These are phyloP conservation scores for Russula ochroleuca DNA, from an alignment of 768 basidiomycete genomes.

Conservation along the genomic window DNA sequence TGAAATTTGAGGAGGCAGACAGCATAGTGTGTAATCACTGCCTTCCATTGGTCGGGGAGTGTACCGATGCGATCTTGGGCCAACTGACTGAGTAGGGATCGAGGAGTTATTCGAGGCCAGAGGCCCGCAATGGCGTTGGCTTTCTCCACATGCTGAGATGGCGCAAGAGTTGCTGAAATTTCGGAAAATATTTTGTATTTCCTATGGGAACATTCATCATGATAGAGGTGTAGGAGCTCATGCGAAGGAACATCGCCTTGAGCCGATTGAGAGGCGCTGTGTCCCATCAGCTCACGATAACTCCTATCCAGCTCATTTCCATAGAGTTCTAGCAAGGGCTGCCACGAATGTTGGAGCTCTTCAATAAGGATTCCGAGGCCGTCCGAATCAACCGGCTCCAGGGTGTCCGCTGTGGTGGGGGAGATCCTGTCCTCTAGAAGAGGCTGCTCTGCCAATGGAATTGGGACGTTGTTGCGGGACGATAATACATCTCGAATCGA, in stretches of 20 bases:
- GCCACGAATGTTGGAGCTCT: neutral
- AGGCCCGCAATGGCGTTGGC: neutral
- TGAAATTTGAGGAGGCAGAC: constrained; percentile 3
- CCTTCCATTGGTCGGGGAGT: constrained; percentile 6
- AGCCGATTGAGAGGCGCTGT: neutral
- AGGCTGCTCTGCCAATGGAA: neutral
- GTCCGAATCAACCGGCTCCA: neutral
- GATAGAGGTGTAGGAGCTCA: neutral
- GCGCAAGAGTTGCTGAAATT: constrained; percentile 4
- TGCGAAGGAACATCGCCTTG: neutral
- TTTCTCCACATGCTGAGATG: constrained; percentile 4
- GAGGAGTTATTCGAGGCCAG: constrained; percentile 17
- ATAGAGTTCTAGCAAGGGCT: constrained; percentile 1
- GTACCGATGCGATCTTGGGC: constrained; percentile 26
- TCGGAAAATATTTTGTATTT: neutral
- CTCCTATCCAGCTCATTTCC: constrained; percentile 12
- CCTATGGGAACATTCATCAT: neutral
- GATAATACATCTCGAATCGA: neutral
- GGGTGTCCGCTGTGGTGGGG: neutral
- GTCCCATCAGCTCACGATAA: neutral
- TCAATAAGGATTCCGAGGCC: constrained; percentile 1
- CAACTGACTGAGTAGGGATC: constrained; percentile 24
- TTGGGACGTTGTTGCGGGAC: neutral
- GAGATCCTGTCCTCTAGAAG: neutral
- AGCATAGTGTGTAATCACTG: neutral